Base-by-base conservation (phyloP, 768 basidiomycete species). In the Termitomyces sp. region DNA sequence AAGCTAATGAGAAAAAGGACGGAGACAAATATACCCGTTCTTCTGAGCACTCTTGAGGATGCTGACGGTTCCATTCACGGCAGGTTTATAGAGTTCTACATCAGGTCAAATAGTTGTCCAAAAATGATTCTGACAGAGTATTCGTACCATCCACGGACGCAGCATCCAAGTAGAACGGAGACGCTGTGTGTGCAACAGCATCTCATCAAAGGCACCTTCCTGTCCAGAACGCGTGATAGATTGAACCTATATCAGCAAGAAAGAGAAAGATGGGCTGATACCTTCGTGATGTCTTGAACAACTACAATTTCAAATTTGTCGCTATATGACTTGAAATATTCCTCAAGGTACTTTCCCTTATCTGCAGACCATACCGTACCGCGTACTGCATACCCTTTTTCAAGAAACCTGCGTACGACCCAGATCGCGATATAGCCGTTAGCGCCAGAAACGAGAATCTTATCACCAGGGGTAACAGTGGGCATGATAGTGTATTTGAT, bases 171-270 rank as follows among this genome's bases (percentile, higher is more conserved):
- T 81, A 77, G 67, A 84, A 79, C 2, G 87, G 86, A 1, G 86
- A 87, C 0, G 87, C 86, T 6, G 80, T 81, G 68, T 89, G 88
- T 42, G 72, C 78, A 52, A 92, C 79, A 1, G 80, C 89, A 58
- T 88, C 52, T 88, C 82, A 70, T 91, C 87, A 61, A 90, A 92
- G 1, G 85, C 86, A 15, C 81, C 81, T 4, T 77, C 77, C 82
- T 85, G 32, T 47, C 36, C 25, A n/a, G 25, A n/a, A 61, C 5
- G 29, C 32, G 6, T 15, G 20, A 40, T 54, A n/a, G 40, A 51
- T 45, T 7, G 17, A 43, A 4, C 12, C 17, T 20, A 45, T 10
- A 9, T 37, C 31, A 42, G 14, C 0, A 17, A 37, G 9, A 25
- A 25, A 25, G 25, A 8, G 31, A 29, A 8, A 20, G 25, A 25